Evolutionary conservation across 2,329 filamentous ascomycete species (phyloP).

Genomic region (Claviceps africana): DNA sequence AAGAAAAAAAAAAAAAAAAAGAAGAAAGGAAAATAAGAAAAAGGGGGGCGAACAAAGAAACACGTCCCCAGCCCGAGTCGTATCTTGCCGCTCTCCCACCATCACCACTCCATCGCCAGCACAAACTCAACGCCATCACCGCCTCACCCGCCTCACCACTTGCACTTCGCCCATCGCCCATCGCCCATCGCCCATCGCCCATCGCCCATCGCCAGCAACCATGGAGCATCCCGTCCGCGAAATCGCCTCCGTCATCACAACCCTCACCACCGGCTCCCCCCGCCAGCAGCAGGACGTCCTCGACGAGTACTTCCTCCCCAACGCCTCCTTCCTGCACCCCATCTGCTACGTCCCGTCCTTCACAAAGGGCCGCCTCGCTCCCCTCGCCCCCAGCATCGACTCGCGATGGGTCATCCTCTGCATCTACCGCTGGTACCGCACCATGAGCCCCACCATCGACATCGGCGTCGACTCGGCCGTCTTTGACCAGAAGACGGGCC

Average conservation of each 20-base stretch:
- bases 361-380: conserved; percentile 22
- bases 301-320: conserved; percentile 56
- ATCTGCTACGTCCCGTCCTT: conserved; percentile 57
- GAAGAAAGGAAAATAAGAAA: background rate
- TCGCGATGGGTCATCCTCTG: conserved; percentile 53
- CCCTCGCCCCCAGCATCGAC: conserved; percentile 30
- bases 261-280: conserved; percentile 53
- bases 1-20: too few species aligned
- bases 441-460: conserved; percentile 61
- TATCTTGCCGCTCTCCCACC: too few species aligned
- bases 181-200: too few species aligned
- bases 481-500: conserved; percentile 49
- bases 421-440: conserved; percentile 76
- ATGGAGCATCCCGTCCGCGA: conserved; percentile 27
- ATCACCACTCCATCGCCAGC: background rate
- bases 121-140: too few species aligned
- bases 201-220: background rate
- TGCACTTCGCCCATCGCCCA: too few species aligned
- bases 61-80: too few species aligned
- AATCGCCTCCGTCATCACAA: conserved; percentile 50
- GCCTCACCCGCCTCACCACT: too few species aligned
- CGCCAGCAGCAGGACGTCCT: conserved; percentile 51
- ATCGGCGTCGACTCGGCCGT: conserved; percentile 51
- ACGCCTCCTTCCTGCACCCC: conserved; percentile 64
- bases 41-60: too few species aligned